Evolutionary conservation across 2,329 filamentous ascomycete genomes (phyloP).

Genomic region (Chrysoporthe puriensis): DNA sequence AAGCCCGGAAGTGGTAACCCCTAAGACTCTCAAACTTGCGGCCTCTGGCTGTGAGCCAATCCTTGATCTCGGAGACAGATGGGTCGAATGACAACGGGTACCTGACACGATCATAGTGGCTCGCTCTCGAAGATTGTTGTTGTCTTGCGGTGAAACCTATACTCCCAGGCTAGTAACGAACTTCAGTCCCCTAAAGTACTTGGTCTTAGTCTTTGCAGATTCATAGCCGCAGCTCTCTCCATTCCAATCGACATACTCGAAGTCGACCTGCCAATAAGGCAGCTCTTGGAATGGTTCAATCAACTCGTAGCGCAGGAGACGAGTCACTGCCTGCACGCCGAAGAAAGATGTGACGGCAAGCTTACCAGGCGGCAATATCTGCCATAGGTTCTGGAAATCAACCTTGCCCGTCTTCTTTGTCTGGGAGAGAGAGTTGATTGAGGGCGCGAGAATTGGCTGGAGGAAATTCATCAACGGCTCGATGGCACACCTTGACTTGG

Average conservation of each 20-base stretch:
- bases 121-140: neutral
- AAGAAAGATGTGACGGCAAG: conserved; percentile 38
- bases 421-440: conserved; percentile 34
- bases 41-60: conserved; percentile 37
- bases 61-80: conserved; percentile 33
- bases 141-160: neutral
- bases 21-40: conserved; percentile 39
- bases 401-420: conserved; percentile 39
- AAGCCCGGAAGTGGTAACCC: conserved; percentile 39
- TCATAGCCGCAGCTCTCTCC: conserved; percentile 38
- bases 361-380: conserved; percentile 41
- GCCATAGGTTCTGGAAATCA: conserved; percentile 39
- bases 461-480: conserved; percentile 38
- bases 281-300: conserved; percentile 12
- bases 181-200: conserved; percentile 34
- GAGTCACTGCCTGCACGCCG: conserved; percentile 42
- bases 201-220: conserved; percentile 33
- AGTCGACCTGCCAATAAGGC: conserved; percentile 34
- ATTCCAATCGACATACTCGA: conserved; percentile 45
- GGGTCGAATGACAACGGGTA: conserved; percentile 37
- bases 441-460: conserved; percentile 36
- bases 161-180: conserved; percentile 36
- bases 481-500: conserved; percentile 18
- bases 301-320: conserved; percentile 38
- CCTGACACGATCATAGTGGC: neutral